phyloP scores from a whole-genome alignment of 2,329 filamentous ascomycete species.

The Fusarium irregulare region DNA sequence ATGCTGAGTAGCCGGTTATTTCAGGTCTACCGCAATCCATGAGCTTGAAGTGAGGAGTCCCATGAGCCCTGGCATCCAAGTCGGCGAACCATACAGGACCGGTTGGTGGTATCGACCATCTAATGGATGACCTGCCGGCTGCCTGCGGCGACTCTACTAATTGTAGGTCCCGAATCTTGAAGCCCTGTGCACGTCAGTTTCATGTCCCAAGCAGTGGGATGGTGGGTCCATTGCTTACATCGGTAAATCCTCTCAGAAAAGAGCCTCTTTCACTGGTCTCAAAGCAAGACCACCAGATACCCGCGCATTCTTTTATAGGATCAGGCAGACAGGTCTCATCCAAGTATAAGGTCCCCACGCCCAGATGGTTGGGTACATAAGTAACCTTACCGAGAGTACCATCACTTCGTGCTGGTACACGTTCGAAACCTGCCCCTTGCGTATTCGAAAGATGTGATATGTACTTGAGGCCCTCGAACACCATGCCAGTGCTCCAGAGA shows the following conservation, averaged over 20 bases:
- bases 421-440: no score
- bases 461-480: background rate
- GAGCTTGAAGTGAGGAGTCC: background rate
- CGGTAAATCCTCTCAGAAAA: background rate
- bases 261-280: background rate
- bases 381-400: background rate
- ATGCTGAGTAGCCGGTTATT: slow-evolving; percentile 17
- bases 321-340: background rate
- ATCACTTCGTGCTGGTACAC: background rate
- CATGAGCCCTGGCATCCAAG: background rate
- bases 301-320: background rate
- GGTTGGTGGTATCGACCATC: slow-evolving; percentile 7
- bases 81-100: background rate
- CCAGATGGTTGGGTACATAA: slow-evolving; percentile 5
- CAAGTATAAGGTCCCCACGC: background rate
- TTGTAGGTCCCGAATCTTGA: slow-evolving; percentile 11
- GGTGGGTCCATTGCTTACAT: background rate
- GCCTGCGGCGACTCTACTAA: background rate
- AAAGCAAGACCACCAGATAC: slow-evolving; percentile 11
- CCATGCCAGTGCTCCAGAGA: background rate
- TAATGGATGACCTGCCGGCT: background rate
- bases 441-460: background rate
- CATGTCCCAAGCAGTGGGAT: background rate
- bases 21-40: background rate
- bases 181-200: background rate